A percentile compares a stretch with the other conserved stretches of the same genome.
These are phyloP conservation scores for Arxiozyma bovina DNA, from an alignment of 1,139 yeast genomes.

Conservation along the genomic window DNA sequence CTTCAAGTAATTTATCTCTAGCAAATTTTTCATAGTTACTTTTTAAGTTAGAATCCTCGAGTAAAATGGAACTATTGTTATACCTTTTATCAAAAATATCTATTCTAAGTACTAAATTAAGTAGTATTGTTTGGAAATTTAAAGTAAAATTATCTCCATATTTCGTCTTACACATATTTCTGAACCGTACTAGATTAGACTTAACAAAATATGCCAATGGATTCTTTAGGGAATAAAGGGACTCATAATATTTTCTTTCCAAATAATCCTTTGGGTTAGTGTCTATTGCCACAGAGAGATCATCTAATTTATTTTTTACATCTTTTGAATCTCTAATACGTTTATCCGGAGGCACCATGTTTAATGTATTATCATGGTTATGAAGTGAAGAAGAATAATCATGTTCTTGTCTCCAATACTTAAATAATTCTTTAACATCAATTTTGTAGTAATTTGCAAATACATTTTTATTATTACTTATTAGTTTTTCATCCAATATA, in stretches of 20 bases:
- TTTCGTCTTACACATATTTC: constrained; percentile 18
- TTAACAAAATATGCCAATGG: constrained; percentile 30
- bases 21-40: constrained; percentile 4
- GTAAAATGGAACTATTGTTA: constrained; percentile 6
- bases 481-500: background rate
- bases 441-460: constrained; percentile 10
- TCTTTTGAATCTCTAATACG: background rate
- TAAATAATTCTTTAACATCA: constrained; percentile 12
- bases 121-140: constrained; percentile 13
- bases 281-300: background rate
- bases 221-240: constrained; percentile 18
- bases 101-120: constrained; percentile 11
- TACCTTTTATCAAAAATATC: constrained; percentile 22
- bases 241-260: constrained; percentile 22
- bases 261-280: background rate
- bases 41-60: background rate
- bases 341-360: constrained; percentile 7
- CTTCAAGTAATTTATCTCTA: constrained; percentile 9
- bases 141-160: constrained; percentile 5
- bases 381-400: background rate
- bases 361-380: constrained; percentile 4
- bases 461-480: background rate
- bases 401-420: constrained; percentile 15
- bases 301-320: background rate
- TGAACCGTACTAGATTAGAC: constrained; percentile 24